A percentile compares a stretch with the other conserved stretches of the same genome.
These are phyloP conservation scores for Mycena pura DNA, from an alignment of 768 basidiomycete genomes.

Conservation along the genomic window DNA sequence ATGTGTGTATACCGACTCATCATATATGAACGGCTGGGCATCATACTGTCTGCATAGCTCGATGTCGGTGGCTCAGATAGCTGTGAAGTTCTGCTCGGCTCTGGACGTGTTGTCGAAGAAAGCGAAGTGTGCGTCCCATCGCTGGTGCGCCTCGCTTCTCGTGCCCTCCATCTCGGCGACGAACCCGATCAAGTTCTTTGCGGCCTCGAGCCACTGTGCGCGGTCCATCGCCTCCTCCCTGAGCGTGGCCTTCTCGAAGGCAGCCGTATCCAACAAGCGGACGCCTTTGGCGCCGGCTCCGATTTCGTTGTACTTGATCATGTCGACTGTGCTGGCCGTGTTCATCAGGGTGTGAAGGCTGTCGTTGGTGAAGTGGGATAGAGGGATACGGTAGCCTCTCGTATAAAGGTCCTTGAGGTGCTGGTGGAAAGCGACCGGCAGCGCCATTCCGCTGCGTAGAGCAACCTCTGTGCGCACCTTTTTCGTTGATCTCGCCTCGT, in stretches of 20 bases:
- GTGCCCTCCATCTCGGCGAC: not conserved
- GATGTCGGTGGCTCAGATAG: not conserved
- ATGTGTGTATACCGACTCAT: not conserved
- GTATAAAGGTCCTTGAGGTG: not conserved
- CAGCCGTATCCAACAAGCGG: not conserved
- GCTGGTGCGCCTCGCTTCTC: not conserved
- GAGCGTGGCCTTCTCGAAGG: not conserved
- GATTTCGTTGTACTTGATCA: not conserved
- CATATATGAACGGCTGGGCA: not conserved
- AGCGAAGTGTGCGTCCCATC: not conserved
- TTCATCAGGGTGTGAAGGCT: not conserved
- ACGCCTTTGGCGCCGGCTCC: not conserved
- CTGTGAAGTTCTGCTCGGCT: not conserved
- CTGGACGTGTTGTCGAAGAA: not conserved
- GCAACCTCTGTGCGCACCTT: not conserved
- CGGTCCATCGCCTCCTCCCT: not conserved
- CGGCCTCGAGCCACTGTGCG: not conserved
- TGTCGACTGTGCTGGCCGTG: not conserved
- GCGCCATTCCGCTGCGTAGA: not conserved
- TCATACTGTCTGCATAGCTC: not conserved
- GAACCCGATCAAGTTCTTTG: not conserved
- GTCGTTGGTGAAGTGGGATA: conserved; percentile 5
- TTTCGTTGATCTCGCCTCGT: not conserved
- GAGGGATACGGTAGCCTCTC: not conserved
- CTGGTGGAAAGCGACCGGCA: not conserved